Percentiles rank a stretch among this genome's conserved stretches.
phyloP scores from a whole-genome alignment of 164 flowering plant genomes.

The Euptelea pleiosperma region DNA sequence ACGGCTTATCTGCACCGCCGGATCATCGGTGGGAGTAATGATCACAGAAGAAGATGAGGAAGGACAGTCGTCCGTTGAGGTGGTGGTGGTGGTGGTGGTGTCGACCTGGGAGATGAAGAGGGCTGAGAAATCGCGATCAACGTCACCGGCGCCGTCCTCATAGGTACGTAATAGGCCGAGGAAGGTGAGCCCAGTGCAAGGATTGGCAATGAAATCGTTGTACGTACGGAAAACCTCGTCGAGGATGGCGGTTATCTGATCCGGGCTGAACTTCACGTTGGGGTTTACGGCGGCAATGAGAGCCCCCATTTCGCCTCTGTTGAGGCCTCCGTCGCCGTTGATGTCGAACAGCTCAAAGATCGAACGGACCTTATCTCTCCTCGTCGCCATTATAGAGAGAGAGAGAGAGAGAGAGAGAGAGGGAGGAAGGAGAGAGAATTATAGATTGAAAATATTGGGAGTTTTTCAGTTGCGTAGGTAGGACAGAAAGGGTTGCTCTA shows the following conservation, averaged over 20 bases:
- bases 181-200: slow-evolving; percentile 12
- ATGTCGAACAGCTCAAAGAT: slow-evolving; percentile 21
- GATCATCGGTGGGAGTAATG: not conserved
- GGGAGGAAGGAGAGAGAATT: not conserved
- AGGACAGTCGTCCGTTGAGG: too few relatives aligned
- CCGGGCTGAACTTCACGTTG: slow-evolving; percentile 14
- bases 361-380: slow-evolving; percentile 14
- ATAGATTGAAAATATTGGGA: too few relatives aligned
- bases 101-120: not conserved
- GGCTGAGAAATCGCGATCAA: slow-evolving; percentile 21
- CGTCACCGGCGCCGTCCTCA: slow-evolving; percentile 23
- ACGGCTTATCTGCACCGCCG: too few relatives aligned
- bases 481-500: too few relatives aligned
- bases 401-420: not conserved
- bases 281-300: slow-evolving; percentile 20
- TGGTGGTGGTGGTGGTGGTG: not conserved
- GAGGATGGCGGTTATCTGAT: slow-evolving; percentile 19
- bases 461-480: too few relatives aligned
- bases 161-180: too few relatives aligned
- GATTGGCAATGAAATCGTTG: too few relatives aligned
- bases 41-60: not conserved
- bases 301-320: slow-evolving; percentile 17
- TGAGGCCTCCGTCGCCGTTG: slow-evolving; percentile 21
- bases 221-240: slow-evolving; percentile 23
- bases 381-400: slow-evolving; percentile 2